Conservation (phyloP, 2,329 filamentous ascomycete genomes). For the Rhynchosporium agropyri region DNA sequence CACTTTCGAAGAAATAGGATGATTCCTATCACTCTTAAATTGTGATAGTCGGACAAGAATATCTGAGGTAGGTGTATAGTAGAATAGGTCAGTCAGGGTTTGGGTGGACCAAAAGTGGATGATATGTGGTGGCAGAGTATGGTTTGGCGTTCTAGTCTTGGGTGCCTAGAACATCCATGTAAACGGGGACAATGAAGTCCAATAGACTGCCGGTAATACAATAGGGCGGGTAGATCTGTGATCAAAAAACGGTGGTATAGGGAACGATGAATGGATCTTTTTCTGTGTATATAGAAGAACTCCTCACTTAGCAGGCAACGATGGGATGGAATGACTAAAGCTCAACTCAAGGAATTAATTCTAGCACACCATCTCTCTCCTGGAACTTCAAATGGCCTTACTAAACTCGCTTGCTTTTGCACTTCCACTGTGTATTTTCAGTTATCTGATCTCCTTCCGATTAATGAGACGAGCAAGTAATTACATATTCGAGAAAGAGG, state of each 20-base stretch:
- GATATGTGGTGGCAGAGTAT: constrained; percentile 25
- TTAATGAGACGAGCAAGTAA: too few relatives aligned
- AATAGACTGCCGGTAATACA: neutral
- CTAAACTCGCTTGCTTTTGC: too few relatives aligned
- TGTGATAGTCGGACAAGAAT: neutral
- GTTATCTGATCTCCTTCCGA: too few relatives aligned
- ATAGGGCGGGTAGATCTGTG: too few relatives aligned
- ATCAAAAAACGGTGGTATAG: neutral
- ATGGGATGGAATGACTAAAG: constrained; percentile 14
- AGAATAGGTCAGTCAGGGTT: constrained; percentile 13
- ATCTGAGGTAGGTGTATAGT: constrained; percentile 21
- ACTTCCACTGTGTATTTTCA: too few relatives aligned
- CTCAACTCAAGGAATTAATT: constrained; percentile 25
- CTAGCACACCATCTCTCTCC: neutral
- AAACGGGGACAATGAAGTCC: neutral
- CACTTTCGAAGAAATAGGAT: constrained; percentile 39
- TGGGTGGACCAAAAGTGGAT: constrained; percentile 20
- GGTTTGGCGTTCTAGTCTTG: constrained; percentile 22
- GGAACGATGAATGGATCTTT: neutral
- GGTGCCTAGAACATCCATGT: too few relatives aligned
- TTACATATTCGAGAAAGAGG: too few relatives aligned
- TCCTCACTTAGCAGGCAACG: neutral
- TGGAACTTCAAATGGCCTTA: too few relatives aligned
- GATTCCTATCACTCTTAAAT: neutral
- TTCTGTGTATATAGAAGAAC: too few relatives aligned